A percentile compares a stretch with the other conserved stretches of the same genome.
Conservation (phyloP, 164 flowering plant species). For the grape (Vitis vinifera) region DNA sequence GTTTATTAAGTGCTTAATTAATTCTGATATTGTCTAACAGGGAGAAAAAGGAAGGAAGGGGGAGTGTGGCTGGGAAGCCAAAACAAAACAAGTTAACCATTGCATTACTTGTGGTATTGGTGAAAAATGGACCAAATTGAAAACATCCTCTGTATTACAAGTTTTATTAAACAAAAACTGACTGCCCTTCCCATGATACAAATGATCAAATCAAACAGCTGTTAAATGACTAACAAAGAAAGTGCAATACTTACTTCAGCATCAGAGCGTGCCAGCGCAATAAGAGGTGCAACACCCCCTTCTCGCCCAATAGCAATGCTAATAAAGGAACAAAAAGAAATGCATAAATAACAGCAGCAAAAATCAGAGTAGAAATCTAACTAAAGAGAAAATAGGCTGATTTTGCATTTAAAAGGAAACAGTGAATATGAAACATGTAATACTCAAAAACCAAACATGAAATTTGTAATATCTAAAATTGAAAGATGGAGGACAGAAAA, state of each 20-base stretch:
- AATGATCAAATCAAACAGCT: too few species aligned
- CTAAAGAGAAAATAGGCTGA: neutral
- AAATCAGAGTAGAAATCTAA: neutral
- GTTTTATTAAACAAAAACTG: too few species aligned
- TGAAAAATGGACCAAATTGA: too few species aligned
- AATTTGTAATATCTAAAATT: neutral
- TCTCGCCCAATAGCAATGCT: slow-evolving; percentile 97
- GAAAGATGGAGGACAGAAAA: neutral
- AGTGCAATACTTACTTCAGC: slow-evolving; percentile 59
- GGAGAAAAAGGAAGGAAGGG: too few species aligned
- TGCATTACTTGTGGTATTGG: too few species aligned
- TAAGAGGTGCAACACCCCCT: slow-evolving; percentile 98
- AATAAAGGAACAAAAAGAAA: slow-evolving; percentile 9
- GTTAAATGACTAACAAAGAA: slow-evolving; percentile 1
- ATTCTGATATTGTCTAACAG: too few species aligned
- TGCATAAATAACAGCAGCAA: neutral
- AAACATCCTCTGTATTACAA: too few species aligned
- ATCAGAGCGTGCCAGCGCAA: slow-evolving; percentile 86
- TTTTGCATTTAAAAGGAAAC: neutral
- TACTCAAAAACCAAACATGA: neutral
- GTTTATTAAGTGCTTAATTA: too few species aligned
- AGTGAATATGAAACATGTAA: too few species aligned
- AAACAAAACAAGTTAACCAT: too few species aligned
- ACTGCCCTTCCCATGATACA: too few species aligned
- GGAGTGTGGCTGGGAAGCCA: too few species aligned